phyloP scores from a whole-genome alignment of 2,329 filamentous ascomycete genomes.

The Ophiostoma triangulosporum region DNA sequence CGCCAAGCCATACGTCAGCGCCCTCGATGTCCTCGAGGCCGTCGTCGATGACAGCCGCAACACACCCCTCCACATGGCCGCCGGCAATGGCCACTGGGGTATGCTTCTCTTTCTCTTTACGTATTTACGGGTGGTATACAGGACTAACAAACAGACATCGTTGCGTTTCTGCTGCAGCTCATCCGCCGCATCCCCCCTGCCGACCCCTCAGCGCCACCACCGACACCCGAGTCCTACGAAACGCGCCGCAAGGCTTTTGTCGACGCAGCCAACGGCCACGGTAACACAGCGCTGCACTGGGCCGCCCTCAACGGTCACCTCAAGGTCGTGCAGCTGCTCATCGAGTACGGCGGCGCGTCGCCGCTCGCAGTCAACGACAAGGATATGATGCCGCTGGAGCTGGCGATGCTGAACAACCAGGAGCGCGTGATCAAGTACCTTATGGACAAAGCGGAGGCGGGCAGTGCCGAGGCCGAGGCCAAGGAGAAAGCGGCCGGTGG shows the following conservation, averaged over 20 bases:
- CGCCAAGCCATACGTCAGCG: conserved; percentile 19
- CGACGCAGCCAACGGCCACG: conserved; percentile 61
- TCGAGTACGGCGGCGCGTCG: conserved; percentile 66
- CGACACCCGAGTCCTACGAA: conserved; percentile 21
- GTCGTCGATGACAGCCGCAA: conserved; percentile 64
- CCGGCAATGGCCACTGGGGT: conserved; percentile 80
- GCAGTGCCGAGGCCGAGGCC: conserved; percentile 1
- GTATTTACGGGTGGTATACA: background rate
- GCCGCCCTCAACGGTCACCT: conserved; percentile 82
- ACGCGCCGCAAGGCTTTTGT: conserved; percentile 31
- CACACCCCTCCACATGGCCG: conserved; percentile 81
- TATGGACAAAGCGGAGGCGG: conserved; percentile 20
- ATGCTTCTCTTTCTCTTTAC: conserved; percentile 20
- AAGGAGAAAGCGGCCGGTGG: background rate
- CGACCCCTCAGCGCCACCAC: conserved; percentile 24
- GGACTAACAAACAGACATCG: background rate
- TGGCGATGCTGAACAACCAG: conserved; percentile 59
- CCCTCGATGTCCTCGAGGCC: conserved; percentile 47
- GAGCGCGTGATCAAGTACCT: conserved; percentile 50
- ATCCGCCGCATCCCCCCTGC: background rate
- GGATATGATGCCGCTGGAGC: conserved; percentile 67
- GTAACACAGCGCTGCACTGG: conserved; percentile 91
- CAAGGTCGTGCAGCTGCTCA: conserved; percentile 60
- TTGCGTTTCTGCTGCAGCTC: background rate
- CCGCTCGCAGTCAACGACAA: conserved; percentile 68